A percentile compares a stretch with the other conserved stretches of the same genome.
Evolutionary conservation across 148 eudicot species (phyloP).

Genomic region (Heliosperma pusillum): DNA sequence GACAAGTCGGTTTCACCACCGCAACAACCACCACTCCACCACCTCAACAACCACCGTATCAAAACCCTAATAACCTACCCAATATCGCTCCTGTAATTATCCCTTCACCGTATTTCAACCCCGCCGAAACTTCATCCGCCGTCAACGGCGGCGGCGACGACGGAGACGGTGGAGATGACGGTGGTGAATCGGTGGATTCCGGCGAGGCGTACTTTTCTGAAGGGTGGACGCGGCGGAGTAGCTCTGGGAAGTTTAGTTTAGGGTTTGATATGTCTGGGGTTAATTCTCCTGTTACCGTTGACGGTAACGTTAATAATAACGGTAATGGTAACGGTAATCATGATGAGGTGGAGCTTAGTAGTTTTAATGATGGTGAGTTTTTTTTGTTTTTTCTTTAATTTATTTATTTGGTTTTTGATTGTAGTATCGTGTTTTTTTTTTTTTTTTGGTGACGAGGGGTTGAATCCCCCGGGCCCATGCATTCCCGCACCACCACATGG

Average conservation of each 20-base stretch:
- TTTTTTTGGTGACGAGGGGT: no score
- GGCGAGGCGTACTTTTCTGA: constrained; percentile 21
- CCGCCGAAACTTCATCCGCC: constrained; percentile 28
- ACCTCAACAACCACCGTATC: constrained; percentile 23
- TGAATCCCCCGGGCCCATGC: no score
- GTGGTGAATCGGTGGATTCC: constrained; percentile 2
- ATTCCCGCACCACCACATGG: no score
- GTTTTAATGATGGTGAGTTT: constrained; percentile 8
- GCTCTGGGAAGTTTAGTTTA: constrained; percentile 32
- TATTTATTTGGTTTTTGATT: neutral
- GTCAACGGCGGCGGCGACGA: constrained; percentile 8
- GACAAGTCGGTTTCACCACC: constrained; percentile 37
- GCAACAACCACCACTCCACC: constrained; percentile 11
- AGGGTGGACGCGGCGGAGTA: constrained; percentile 42
- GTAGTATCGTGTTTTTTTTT: no score
- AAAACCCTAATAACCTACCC: constrained; percentile 6
- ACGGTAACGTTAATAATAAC: neutral
- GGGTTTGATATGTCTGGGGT: constrained; percentile 35
- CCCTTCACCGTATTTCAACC: constrained; percentile 30
- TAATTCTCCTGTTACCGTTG: constrained; percentile 26
- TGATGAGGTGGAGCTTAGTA: constrained; percentile 7
- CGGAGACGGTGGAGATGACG: constrained; percentile 20
- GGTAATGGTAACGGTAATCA: neutral
- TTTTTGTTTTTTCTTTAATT: neutral
- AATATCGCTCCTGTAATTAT: constrained; percentile 49